Evolutionary conservation across 1,139 yeast genomes (phyloP), one percentile per base, ranked within the genome.

Genomic region (Diutina siamensis): DNA sequence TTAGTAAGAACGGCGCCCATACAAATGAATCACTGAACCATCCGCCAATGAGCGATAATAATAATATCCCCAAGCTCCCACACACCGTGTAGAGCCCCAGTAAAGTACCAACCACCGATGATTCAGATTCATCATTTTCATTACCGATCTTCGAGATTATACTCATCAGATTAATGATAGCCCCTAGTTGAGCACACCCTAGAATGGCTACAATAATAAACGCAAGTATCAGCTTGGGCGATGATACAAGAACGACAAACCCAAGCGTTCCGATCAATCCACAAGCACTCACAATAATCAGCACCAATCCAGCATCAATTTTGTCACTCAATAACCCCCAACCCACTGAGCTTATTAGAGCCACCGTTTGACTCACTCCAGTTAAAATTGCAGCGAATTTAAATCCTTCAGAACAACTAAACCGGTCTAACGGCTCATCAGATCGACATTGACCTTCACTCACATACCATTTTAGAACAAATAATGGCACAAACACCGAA

Each of bases 31-130:
- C 42, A 10, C 42, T 38, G 1, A 38, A 27, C 32, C 42, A 55
- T 1, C 88, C 88, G 4, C 89, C 89, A 13, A 79, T 45, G 52
- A 75, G 74, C 36, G 80, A 72, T 21, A 81, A 63, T 1, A 78
- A 47, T 48, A 83, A 60, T 22, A 82, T 80, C 1, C 92, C 92
- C n/a, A 78, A 46, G 1, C 86, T 87, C 8, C 88, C 88, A 53
- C 73, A 65, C 47, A 83, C 70, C 17, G 82, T 74, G 56, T 78
- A 80, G 7, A 80, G 74, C 2, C 92, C 92, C 48, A 83, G 74
- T 40, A 83, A 71, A 4, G 85, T 72, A 4, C 92, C 92, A 47
- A 78, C 74, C 47, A 50, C 49, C 65, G 49, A 46, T 41, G 47
- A 48, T 44, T 51, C 55, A 20, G 46, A 44, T 12, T 35, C 40